These are phyloP conservation scores for Tetracentron sinense DNA, from an alignment of 164 flowering plant genomes.

Conservation along the genomic window DNA sequence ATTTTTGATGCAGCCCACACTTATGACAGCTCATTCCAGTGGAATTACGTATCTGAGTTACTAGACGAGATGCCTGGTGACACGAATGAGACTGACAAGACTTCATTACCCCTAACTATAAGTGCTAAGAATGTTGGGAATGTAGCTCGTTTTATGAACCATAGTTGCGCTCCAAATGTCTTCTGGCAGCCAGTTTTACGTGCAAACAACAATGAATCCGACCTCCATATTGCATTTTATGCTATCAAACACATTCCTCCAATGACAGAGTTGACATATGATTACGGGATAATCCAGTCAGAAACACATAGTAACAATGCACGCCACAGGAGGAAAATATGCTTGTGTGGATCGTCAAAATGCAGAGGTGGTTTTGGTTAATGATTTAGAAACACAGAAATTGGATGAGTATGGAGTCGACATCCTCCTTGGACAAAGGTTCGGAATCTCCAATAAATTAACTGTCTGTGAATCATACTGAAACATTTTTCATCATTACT, in stretches of 20 bases:
- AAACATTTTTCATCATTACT: background rate
- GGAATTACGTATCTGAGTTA: constrained; percentile 29
- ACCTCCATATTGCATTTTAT: constrained; percentile 55
- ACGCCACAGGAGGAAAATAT: constrained; percentile 28
- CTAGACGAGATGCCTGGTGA: constrained; percentile 20
- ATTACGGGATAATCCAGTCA: constrained; percentile 50
- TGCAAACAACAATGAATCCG: constrained; percentile 30
- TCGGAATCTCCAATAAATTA: background rate
- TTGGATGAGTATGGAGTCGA: background rate
- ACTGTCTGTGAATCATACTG: background rate
- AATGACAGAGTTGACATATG: constrained; percentile 63
- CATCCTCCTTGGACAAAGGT: constrained; percentile 12
- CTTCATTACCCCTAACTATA: constrained; percentile 36
- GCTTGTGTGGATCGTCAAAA: constrained; percentile 40
- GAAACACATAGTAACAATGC: background rate
- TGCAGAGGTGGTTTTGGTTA: constrained; percentile 49
- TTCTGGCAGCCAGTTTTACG: constrained; percentile 63
- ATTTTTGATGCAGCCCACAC: constrained; percentile 41
- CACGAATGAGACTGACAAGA: constrained; percentile 16
- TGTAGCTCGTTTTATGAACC: constrained; percentile 79
- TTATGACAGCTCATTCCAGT: constrained; percentile 17
- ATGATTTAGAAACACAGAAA: constrained; percentile 6
- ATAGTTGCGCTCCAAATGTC: constrained; percentile 71
- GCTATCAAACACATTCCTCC: constrained; percentile 71
- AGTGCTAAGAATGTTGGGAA: constrained; percentile 57